phyloP scores from a whole-genome alignment of 2,329 filamentous ascomycete species.

The Fusarium redolens region DNA sequence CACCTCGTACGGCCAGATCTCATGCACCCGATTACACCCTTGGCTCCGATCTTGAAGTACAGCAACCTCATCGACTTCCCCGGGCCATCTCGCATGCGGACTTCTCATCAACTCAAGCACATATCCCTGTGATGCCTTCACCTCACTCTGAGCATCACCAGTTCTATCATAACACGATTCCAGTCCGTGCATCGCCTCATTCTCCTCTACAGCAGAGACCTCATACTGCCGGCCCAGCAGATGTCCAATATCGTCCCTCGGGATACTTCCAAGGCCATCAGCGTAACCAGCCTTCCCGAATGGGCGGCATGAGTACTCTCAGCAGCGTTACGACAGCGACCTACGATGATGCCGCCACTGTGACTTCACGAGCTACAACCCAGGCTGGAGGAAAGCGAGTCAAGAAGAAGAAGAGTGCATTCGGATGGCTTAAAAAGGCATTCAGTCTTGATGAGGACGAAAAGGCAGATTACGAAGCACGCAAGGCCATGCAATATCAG shows the following conservation, averaged over 20 bases:
- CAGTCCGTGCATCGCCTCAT: constrained; percentile 71
- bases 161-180: constrained; percentile 61
- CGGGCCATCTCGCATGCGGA: constrained; percentile 51
- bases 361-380: constrained; percentile 43
- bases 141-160: constrained; percentile 57
- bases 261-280: constrained; percentile 53
- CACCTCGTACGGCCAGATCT: constrained; percentile 46
- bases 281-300: constrained; percentile 63
- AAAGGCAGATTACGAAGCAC: constrained; percentile 67
- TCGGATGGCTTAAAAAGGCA: constrained; percentile 76
- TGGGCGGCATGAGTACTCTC: constrained; percentile 67
- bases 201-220: constrained; percentile 71
- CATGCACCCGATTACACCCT: constrained; percentile 60
- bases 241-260: constrained; percentile 47
- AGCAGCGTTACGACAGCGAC: constrained; percentile 65
- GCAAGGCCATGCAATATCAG: constrained; percentile 58
- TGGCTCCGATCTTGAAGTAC: constrained; percentile 58
- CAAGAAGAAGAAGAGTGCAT: constrained; percentile 75
- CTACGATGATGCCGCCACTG: constrained; percentile 51
- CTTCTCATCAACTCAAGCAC: constrained; percentile 40
- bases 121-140: constrained; percentile 46
- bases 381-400: constrained; percentile 55
- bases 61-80: constrained; percentile 48
- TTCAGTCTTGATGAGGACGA: constrained; percentile 74
- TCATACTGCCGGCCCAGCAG: constrained; percentile 60